Evolutionary conservation across 2,329 filamentous ascomycete genomes (phyloP), one percentile per base, ranked within the genome.

Genomic region (Leptographium radiaticola): DNA sequence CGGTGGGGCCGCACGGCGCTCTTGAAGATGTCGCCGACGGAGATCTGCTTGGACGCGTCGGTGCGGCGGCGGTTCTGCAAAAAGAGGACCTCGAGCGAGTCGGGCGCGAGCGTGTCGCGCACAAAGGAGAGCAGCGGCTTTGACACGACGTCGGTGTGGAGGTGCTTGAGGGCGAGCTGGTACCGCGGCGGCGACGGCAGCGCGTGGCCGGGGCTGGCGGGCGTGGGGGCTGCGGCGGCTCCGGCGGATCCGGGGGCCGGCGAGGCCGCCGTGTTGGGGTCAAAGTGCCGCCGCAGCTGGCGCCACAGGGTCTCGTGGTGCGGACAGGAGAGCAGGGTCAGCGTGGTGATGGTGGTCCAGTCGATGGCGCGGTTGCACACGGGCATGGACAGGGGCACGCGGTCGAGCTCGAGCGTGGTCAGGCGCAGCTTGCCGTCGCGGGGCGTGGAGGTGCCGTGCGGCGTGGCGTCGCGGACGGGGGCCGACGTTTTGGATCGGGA

Each of bases 1-100:
- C 80, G 77, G 66, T 93, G 87, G n/a, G 82, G 74, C 58, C 80
- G 80, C 54, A 93, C 70, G 8, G 84, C 77, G 13, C 81, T 80
- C 55, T 77, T 78, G 67, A 87, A 89, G 57, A 93, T 85, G 18
- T 79, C 72, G 39, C 87, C 81, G 53, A 90, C 76, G 4, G 77
- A 75, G 1, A 90, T 83, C 9, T 70, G 69, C 1, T 79, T 64
- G 20, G 61, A 59, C 11, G 53, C 77, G 65, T 65, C 77, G 73
- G 25, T 67, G 64, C 55, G 75, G 66, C 60, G 76, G 63, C 71
- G 69, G 56, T 90, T 85, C 65, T 90, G 86, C 49, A 93, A 67
- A 64, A 89, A 89, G 11, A 93, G 72, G 10, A 82, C 82, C 66
- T 93, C 85, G n/a, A 93, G 71, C 33, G 80, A 85, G 65, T 93